A percentile compares a stretch with the other conserved stretches of the same genome.
phyloP scores from a whole-genome alignment of 257 asterid genomes.

The Solanum virginianum region DNA sequence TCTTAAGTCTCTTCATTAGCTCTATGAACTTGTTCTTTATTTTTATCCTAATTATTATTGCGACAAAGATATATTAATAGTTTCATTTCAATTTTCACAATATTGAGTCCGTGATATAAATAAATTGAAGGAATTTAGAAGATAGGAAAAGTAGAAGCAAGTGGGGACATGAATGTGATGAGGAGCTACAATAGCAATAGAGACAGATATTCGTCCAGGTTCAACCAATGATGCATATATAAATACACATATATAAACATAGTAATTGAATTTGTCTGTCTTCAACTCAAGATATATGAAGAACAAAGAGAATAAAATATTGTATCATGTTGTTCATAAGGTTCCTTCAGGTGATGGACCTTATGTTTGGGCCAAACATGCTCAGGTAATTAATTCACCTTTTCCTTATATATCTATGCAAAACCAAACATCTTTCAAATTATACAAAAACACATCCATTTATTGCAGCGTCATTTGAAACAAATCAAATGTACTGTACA shows the following conservation, averaged over 20 bases:
- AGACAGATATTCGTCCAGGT: background rate
- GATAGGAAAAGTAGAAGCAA: background rate
- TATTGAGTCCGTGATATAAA: background rate
- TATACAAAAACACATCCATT: too few species aligned
- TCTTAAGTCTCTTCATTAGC: too few species aligned
- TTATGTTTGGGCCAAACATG: slow-evolving; percentile 77
- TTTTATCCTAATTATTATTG: too few species aligned
- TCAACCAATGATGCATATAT: background rate
- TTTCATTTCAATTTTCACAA: too few species aligned
- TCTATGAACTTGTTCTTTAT: too few species aligned
- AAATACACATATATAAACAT: background rate
- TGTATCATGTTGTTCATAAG: slow-evolving; percentile 49
- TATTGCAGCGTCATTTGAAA: too few species aligned
- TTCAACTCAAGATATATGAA: background rate
- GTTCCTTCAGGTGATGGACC: slow-evolving; percentile 94
- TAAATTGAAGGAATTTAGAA: background rate
- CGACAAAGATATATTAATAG: too few species aligned
- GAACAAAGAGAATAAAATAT: slow-evolving; percentile 14
- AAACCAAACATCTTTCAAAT: too few species aligned
- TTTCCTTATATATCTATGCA: too few species aligned
- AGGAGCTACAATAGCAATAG: background rate
- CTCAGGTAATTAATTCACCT: slow-evolving; percentile 36
- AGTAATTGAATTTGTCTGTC: background rate
- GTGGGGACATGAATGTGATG: background rate
- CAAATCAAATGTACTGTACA: too few species aligned